Base-by-base conservation (phyloP, 2,329 filamentous ascomycete species). In the Fusarium sp. region DNA sequence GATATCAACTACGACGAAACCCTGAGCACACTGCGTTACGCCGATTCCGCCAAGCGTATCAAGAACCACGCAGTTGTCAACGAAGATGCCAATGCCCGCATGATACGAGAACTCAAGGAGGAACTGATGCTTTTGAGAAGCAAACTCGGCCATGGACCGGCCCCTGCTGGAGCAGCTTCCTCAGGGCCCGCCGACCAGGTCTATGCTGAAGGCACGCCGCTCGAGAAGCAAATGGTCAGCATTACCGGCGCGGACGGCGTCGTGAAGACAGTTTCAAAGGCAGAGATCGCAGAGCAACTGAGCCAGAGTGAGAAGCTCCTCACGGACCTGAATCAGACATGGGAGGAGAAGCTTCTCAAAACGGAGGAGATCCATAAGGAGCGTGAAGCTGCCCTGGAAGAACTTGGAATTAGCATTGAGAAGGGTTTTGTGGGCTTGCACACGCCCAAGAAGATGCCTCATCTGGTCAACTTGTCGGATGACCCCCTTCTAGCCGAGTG, bases 31-130 rank as follows among this genome's bases (percentile, higher is more conserved):
- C 87, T 99, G 31, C 91, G 97, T 79, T 99, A 99, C 83, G 96
- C 97, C 64, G 96, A 99, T 81, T 98, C 95, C 9, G 96, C 96
- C 29, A 99, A 99, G 85, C 92, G 96, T 78, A 99, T 99, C 88
- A 98, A 98, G 94, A 99, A 99, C 85, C 96, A 99, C 82, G 96
- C 96, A 66, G 96, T 99, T 59, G 93, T 99, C 82, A 99, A 99
- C 85, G 96, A 99, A 82, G 96, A 99, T 84, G 96, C 96, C 55
- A 99, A 99, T 80, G 96, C 96, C 69, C 93, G 96, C 77, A 99
- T 99, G 96, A 98, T 99, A 73, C 90, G 96, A 82, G 96, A 99
- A 81, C 87, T 99, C 72, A 99, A 99, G 81, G 96, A 99, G 82
- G 96, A 99, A 80, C 84, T 99, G 66, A 90, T 94, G 1, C 87